These are phyloP conservation scores for Mastigamoeba balamuthi DNA, from an alignment of 78 protist genomes.

Conservation along the genomic window DNA sequence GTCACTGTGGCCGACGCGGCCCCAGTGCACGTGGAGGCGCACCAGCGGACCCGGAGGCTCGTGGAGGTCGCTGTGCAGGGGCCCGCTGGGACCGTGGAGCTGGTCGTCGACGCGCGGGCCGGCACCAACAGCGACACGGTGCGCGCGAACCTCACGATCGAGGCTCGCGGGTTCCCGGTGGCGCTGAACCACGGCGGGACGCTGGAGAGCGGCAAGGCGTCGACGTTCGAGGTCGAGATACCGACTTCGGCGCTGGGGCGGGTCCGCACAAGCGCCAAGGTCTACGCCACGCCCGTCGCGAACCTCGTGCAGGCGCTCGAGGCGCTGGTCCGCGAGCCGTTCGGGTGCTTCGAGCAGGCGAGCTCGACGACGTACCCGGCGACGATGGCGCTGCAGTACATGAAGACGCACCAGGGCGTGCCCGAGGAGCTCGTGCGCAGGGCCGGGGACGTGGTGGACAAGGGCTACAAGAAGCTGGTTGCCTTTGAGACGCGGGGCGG, in stretches of 20 bases:
- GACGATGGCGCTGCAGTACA: slow-evolving; percentile 14
- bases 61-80: not conserved
- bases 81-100: no score
- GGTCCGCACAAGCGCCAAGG: no score
- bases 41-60: not conserved
- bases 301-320: not conserved
- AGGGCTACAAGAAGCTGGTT: slow-evolving; percentile 13
- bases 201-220: no score
- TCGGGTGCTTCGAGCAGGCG: slow-evolving; percentile 23
- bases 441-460: not conserved
- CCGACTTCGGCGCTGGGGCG: no score
- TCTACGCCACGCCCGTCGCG: slow-evolving; percentile 1
- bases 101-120: no score
- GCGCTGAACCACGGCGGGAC: no score
- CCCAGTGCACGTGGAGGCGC: not conserved
- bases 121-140: no score
- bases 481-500: slow-evolving; percentile 10
- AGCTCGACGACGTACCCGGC: slow-evolving; percentile 11
- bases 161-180: no score
- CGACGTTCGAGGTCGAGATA: no score
- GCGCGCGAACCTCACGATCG: no score
- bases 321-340: slow-evolving; percentile 8
- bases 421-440: not conserved
- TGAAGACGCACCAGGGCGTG: not conserved
- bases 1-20: not conserved